A percentile compares a stretch with the other conserved stretches of the same genome.
These are phyloP conservation scores for Aspergillus bertholletiae DNA, from an alignment of 495 filamentous ascomycete genomes.

Conservation along the genomic window DNA sequence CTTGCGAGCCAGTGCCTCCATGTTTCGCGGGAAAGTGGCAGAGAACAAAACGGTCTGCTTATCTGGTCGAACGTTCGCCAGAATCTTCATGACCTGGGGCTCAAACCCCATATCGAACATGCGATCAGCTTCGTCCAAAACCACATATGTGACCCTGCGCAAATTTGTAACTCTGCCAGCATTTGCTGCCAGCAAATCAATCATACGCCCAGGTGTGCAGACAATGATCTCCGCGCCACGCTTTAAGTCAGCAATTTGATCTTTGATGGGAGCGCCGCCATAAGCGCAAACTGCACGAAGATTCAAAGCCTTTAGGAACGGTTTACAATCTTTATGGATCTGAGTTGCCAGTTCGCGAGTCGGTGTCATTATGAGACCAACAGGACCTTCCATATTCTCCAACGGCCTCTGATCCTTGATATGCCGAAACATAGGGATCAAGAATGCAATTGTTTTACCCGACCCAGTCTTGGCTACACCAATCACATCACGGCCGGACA, in stretches of 20 bases:
- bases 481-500: slow-evolving; percentile 95
- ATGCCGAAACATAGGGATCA: slow-evolving; percentile 94
- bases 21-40: slow-evolving; percentile 90
- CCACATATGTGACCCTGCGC: slow-evolving; percentile 82
- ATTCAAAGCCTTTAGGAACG: slow-evolving; percentile 84
- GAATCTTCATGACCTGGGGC: slow-evolving; percentile 95
- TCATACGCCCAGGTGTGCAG: slow-evolving; percentile 94
- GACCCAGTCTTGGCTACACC: slow-evolving; percentile 97
- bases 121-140: slow-evolving; percentile 94
- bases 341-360: slow-evolving; percentile 94
- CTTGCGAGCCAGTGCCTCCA: slow-evolving; percentile 89
- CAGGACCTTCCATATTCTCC: slow-evolving; percentile 81
- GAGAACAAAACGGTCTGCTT: slow-evolving; percentile 94
- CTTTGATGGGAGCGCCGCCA: slow-evolving; percentile 93
- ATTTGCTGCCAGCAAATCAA: slow-evolving; percentile 91
- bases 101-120: slow-evolving; percentile 99
- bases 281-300: slow-evolving; percentile 95
- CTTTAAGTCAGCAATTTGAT: slow-evolving; percentile 95
- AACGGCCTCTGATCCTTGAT: slow-evolving; percentile 90
- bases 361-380: slow-evolving; percentile 86
- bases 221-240: slow-evolving; percentile 93
- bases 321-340: slow-evolving; percentile 90
- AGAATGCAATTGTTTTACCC: slow-evolving; percentile 96
- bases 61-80: slow-evolving; percentile 84
- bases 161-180: slow-evolving; percentile 89